Evolutionary conservation across 1,139 yeast species (phyloP), one percentile per base, ranked within the genome.

Genomic region (Blastobotrys niveus): DNA sequence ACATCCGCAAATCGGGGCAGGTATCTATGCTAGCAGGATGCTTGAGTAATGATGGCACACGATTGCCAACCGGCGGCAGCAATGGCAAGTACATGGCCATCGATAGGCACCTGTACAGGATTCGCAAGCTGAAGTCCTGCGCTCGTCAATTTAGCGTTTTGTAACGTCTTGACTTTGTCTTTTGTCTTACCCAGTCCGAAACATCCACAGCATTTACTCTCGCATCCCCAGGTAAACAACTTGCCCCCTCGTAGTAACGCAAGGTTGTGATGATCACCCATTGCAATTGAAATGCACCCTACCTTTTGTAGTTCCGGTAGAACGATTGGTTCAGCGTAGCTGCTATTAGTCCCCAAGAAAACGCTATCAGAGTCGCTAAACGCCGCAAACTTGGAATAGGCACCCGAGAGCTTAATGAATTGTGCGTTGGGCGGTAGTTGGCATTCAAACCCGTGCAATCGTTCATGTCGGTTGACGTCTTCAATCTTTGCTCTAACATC

Each of bases 61-160:
- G 87, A 77, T 47, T 83, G 93, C 93, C 91, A 83, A 1, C 94
- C 94, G n/a, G 80, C 77, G 10, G 87, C 84, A 1, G 83, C 72
- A 39, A 80, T 71, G 1, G 77, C 76, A 14, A 74, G 50, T 57
- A 69, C 74, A 10, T 71, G 66, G 0, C 77, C 78, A 2, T 60
- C 60, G 5, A 52, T 50, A 4, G 60, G 56, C 17, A 79, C 69
- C 30, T 56, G 58, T 0, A 68, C 62, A 0, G 89, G 89, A 31
- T 56, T 65, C 0, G 43, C 43, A 0, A 79, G 75, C 15, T 66
- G 61, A 40, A 67, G 56, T 5, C 74, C 77, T n/a, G 63, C 61
- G 7, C 65, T 57, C 5, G 59, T 60, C 14, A 63, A 63, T 6
- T 56, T 51, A 19, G 70, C 71, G 4, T 59, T 58, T 8, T 34